A percentile compares a stretch with the other conserved stretches of the same genome.
Evolutionary conservation across 257 asterid genomes (phyloP).

Genomic region (Hygrophila difformis): DNA sequence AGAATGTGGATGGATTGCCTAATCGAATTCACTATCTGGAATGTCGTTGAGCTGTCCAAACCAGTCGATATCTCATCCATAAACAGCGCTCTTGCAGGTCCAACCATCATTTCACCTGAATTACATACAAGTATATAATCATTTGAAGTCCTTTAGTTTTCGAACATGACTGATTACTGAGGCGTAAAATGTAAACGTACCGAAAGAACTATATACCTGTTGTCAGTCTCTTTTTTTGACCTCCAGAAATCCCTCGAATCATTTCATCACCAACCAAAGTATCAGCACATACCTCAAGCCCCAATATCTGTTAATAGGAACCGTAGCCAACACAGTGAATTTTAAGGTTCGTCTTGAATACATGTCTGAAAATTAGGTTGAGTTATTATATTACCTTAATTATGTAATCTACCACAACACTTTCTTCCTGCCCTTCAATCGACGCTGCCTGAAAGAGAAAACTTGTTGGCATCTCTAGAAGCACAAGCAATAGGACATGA

Average conservation of each 20-base stretch:
- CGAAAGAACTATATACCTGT: slow-evolving; percentile 43
- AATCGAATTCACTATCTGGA: slow-evolving; percentile 68
- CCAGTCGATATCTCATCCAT: slow-evolving; percentile 99
- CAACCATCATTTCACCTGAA: slow-evolving; percentile 87
- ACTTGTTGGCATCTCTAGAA: too few relatives aligned
- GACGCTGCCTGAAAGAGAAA: slow-evolving; percentile 55
- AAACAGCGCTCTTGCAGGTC: slow-evolving; percentile 78
- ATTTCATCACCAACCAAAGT: slow-evolving; percentile 77
- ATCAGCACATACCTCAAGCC: slow-evolving; percentile 87
- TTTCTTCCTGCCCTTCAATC: slow-evolving; percentile 74
- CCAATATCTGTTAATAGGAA: slow-evolving; percentile 44
- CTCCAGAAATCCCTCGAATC: slow-evolving; percentile 88
- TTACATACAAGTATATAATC: slow-evolving; percentile 1
- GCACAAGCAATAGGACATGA: background rate
- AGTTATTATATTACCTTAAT: slow-evolving; percentile 47
- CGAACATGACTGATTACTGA: background rate
- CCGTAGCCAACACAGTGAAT: background rate
- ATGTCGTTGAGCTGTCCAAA: slow-evolving; percentile 84
- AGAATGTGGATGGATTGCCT: slow-evolving; percentile 67
- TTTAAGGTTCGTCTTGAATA: background rate
- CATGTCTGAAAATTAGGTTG: background rate
- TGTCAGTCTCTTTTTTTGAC: slow-evolving; percentile 76
- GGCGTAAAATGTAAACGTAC: too few relatives aligned
- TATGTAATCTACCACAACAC: slow-evolving; percentile 71
- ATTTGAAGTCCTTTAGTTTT: slow-evolving; percentile 1